Conservation (phyloP, 2,329 filamentous ascomycete genomes). For the Massarina eburnea region DNA sequence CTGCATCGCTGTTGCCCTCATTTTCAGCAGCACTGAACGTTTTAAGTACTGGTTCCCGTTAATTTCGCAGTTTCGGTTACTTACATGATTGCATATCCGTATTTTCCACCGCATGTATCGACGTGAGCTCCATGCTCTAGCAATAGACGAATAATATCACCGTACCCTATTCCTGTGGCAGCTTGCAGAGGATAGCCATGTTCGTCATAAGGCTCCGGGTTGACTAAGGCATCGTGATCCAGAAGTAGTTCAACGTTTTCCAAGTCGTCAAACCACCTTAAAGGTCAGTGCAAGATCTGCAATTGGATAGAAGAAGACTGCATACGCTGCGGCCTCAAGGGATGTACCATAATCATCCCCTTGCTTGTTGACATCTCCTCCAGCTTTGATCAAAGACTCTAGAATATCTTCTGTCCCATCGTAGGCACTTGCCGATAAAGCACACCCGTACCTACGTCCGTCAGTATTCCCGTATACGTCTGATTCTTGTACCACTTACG, state of each 20-base stretch:
- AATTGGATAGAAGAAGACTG: not conserved
- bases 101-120: constrained; percentile 19
- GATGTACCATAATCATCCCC: constrained; percentile 24
- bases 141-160: constrained; percentile 19
- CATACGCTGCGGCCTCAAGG: constrained; percentile 18
- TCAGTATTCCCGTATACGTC: constrained; percentile 3
- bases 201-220: constrained; percentile 17
- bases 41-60: not conserved
- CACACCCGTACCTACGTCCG: constrained; percentile 16
- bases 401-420: constrained; percentile 24
- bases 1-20: constrained; percentile 13
- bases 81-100: constrained; percentile 18
- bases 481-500: constrained; percentile 15
- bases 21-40: constrained; percentile 11
- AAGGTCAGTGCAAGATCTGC: not conserved
- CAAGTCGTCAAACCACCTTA: constrained; percentile 11
- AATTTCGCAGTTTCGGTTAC: not conserved
- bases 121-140: constrained; percentile 21
- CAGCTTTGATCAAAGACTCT: constrained; percentile 17
- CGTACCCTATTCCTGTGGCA: constrained; percentile 17
- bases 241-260: constrained; percentile 24
- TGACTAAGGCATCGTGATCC: constrained; percentile 22
- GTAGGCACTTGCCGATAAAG: constrained; percentile 21
- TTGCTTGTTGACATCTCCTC: constrained; percentile 23
- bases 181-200: constrained; percentile 26